These are phyloP conservation scores for Geum urbanum DNA, from an alignment of 306 rosid genomes.

Conservation along the genomic window DNA sequence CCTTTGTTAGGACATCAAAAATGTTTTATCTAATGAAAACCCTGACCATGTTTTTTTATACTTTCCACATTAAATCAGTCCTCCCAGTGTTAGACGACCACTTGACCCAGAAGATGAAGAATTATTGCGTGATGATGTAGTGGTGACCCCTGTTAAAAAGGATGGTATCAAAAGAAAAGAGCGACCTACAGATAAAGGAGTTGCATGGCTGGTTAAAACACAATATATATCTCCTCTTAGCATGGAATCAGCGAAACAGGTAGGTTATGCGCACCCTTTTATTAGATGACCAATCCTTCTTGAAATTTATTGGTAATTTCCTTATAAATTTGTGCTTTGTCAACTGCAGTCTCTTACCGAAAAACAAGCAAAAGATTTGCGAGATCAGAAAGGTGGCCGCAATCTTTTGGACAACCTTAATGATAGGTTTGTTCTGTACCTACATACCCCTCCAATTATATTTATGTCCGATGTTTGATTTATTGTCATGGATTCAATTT, in stretches of 20 bases:
- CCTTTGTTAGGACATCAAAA: slow-evolving; percentile 20
- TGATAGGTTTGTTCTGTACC: slow-evolving; percentile 47
- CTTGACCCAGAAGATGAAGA: slow-evolving; percentile 93
- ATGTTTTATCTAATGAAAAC: slow-evolving; percentile 20
- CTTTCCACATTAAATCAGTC: slow-evolving; percentile 43
- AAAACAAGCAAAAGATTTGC: slow-evolving; percentile 92
- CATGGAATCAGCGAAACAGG: slow-evolving; percentile 91
- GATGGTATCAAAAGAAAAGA: slow-evolving; percentile 90
- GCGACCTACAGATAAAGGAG: slow-evolving; percentile 97
- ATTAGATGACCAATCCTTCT: slow-evolving; percentile 20
- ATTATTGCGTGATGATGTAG: slow-evolving; percentile 79
- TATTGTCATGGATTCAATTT: slow-evolving; percentile 21
- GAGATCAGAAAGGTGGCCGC: slow-evolving; percentile 83
- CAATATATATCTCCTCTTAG: slow-evolving; percentile 97
- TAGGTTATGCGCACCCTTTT: slow-evolving; percentile 22
- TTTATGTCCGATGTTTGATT: slow-evolving; percentile 6
- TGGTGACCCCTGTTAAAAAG: slow-evolving; percentile 69
- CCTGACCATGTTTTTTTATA: slow-evolving; percentile 26
- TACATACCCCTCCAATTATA: slow-evolving; percentile 3
- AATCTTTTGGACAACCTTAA: slow-evolving; percentile 65
- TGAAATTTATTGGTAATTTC: slow-evolving; percentile 20
- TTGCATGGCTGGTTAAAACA: slow-evolving; percentile 98
- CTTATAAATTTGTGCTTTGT: slow-evolving; percentile 21
- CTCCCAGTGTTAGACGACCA: slow-evolving; percentile 64
- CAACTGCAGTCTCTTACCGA: slow-evolving; percentile 78